Base-by-base conservation (phyloP, 31 red algal genomes). In the Bonnemaisonia californica region DNA sequence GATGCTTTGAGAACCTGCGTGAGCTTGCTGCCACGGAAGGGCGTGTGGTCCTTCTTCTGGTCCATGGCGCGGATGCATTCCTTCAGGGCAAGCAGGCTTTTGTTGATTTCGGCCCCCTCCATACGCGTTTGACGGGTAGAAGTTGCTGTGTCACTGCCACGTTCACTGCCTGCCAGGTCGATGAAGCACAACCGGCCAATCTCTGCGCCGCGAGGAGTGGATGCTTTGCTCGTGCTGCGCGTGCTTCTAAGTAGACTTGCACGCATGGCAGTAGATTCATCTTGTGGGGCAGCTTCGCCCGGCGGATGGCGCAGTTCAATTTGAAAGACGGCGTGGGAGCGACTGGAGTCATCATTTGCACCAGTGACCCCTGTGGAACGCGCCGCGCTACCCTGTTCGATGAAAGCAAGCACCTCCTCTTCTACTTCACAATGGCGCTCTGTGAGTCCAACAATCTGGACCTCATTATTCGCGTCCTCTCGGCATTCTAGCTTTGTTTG, bases 61-160 rank as follows among this genome's bases (percentile, higher is more conserved):
- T 85, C 89, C 58, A 98, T 85, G 3, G 91, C 89, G 54, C 89
- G 88, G 68, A 98, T 98, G 71, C 92, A 92, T 69, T 95, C 87
- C 60, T 90, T 91, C 8, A 98, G 73, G 13, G 93, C 92, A 12
- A 95, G 84, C 47, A 98, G 72, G 36, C 89, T 88, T 72, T 93
- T 95, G 84, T 98, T 98, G 42, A 98, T 98, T 56, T 90, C 84
- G 2, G 85, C 91, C 7, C 92, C 93, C 54, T 98, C 96, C 54
- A 87, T 82, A 48, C 85, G 47, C 19, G 83, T 87, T 54, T 88
- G 85, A 27, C 81, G 73, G 35, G 80, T 84, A 1, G 81, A 86
- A 61, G 75, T 91, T 23, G 80, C 82, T 3, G 93, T 95, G 41
- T 92, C 85, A 45, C 88, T 90, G 8, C 87, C 91, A 34, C 91